Percentiles rank a stretch among this genome's conserved stretches.
These are phyloP conservation scores for Giardia duodenalis DNA, from an alignment of 208 protist species.

Conservation along the genomic window DNA sequence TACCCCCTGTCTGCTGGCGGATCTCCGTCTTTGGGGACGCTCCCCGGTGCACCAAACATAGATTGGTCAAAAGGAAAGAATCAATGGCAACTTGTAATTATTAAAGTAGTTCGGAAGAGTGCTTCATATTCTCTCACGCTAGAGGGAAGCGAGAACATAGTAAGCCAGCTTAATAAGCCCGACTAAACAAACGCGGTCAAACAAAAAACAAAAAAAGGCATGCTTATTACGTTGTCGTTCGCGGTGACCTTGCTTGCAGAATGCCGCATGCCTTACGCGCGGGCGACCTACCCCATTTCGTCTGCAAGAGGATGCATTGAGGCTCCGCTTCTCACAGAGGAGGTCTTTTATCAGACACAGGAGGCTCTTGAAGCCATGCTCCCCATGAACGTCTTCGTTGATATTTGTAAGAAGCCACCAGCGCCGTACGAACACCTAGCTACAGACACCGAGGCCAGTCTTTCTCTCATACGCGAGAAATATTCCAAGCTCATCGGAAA, in stretches of 20 bases:
- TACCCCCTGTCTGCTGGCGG: no score
- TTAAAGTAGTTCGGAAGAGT: no score
- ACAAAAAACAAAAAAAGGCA: no score
- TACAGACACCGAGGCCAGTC: neutral
- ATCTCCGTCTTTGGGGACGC: no score
- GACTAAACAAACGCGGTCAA: no score
- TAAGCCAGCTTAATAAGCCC: no score
- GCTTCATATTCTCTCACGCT: no score
- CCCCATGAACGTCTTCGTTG: neutral
- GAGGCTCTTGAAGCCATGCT: neutral
- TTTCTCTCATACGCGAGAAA: neutral
- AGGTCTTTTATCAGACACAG: conserved; percentile 13
- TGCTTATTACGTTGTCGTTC: no score
- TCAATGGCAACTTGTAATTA: no score
- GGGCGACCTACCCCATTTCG: neutral
- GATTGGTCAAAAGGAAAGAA: no score
- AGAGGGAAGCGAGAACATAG: no score
- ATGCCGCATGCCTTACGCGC: neutral
- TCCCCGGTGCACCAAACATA: no score
- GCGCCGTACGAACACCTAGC: neutral
- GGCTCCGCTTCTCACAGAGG: neutral
- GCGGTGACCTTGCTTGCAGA: neutral
- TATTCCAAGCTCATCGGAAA: neutral
- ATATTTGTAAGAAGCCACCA: conserved; percentile 21
- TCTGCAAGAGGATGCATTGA: conserved; percentile 4